A percentile compares a stretch with the other conserved stretches of the same genome.
These are phyloP conservation scores for Symbiodinium natans DNA, from an alignment of 73 alveolate genomes.

Conservation along the genomic window DNA sequence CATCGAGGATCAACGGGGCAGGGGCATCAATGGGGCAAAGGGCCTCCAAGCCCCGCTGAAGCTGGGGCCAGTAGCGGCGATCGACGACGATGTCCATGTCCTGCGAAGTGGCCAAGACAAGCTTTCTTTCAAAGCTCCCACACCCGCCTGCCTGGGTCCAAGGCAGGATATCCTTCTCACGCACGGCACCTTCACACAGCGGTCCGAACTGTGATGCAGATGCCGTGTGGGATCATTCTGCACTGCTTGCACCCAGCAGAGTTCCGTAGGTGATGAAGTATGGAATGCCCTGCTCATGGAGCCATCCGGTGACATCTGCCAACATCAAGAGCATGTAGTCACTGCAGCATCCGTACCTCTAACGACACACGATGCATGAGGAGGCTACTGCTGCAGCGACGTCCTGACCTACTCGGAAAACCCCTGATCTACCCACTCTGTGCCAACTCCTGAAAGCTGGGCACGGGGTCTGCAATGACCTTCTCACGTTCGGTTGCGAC, in stretches of 20 bases:
- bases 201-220: not conserved
- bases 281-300: conserved; percentile 54
- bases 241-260: conserved; percentile 35
- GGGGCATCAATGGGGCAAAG: no score
- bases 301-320: conserved; percentile 76
- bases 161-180: conserved; percentile 61
- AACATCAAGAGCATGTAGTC: conserved; percentile 92
- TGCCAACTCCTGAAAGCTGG: no score
- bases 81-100: conserved; percentile 92
- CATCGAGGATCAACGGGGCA: no score
- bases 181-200: conserved; percentile 32
- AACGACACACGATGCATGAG: not conserved
- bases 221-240: not conserved
- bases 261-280: conserved; percentile 94
- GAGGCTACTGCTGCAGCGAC: not conserved
- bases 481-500: not conserved
- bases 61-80: conserved; percentile 75
- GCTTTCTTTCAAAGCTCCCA: not conserved
- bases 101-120: not conserved
- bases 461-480: conserved; percentile 82
- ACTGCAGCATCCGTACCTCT: conserved; percentile 91
- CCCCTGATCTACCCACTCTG: not conserved
- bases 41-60: conserved; percentile 93
- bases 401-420: not conserved
- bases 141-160: conserved; percentile 69